Percentiles rank a stretch among this genome's conserved stretches.
phyloP scores from a whole-genome alignment of 1,284 basidiomycete genomes.

The Trametes versicolor region DNA sequence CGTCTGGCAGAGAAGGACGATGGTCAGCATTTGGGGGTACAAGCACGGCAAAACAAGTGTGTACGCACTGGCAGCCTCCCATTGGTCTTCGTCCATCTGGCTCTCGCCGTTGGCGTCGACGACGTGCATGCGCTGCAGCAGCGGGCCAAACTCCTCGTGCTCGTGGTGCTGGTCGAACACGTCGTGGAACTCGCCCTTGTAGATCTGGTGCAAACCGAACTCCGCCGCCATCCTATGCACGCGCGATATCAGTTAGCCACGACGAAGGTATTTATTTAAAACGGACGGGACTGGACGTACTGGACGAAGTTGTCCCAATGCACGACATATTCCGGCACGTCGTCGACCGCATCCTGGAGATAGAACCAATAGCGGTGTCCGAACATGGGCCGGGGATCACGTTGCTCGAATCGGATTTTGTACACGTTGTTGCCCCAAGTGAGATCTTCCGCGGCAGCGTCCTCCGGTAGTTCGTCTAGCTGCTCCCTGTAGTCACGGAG shows the following conservation, averaged over 20 bases:
- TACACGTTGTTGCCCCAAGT: conserved; percentile 94
- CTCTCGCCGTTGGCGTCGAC: conserved; percentile 86
- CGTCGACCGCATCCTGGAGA: conserved; percentile 93
- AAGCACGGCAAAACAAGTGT: conserved; percentile 13
- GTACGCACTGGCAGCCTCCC: conserved; percentile 94
- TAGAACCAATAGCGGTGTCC: conserved; percentile 97
- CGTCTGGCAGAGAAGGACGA: conserved; percentile 56
- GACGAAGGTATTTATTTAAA: not conserved
- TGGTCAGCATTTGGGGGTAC: conserved; percentile 8
- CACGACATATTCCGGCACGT: conserved; percentile 97
- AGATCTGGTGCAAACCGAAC: conserved; percentile 80
- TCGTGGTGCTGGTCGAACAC: conserved; percentile 84
- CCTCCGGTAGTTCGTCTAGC: conserved; percentile 70
- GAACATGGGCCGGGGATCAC: conserved; percentile 70
- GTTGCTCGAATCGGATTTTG: conserved; percentile 85
- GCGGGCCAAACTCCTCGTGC: conserved; percentile 77
- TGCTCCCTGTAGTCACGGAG: conserved; percentile 58
- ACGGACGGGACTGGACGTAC: conserved; percentile 56
- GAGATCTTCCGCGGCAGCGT: conserved; percentile 65
- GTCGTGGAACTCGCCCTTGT: conserved; percentile 90
- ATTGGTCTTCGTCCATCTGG: conserved; percentile 92
- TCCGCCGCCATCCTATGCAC: conserved; percentile 81
- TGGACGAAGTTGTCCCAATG: conserved; percentile 92
- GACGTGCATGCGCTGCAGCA: conserved; percentile 91
- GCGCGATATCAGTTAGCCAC: not conserved